Evolutionary conservation across 2,329 filamentous ascomycete genomes (phyloP).

Genomic region (Calonectria montana): DNA sequence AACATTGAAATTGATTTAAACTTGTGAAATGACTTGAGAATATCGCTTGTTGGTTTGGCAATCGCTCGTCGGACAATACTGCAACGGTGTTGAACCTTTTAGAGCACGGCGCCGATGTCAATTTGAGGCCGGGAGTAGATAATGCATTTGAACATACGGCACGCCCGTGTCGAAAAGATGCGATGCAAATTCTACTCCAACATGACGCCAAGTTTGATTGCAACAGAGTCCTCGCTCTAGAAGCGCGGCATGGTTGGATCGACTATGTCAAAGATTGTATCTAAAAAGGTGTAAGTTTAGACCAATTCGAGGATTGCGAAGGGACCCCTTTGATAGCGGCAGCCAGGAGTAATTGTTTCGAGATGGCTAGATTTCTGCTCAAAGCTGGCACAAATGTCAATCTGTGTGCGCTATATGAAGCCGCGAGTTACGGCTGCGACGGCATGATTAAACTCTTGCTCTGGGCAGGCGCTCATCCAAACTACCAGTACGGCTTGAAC

Average conservation of each 20-base stretch:
- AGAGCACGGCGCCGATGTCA: not conserved
- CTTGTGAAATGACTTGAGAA: not conserved
- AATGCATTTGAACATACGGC: not conserved
- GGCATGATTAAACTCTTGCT: not conserved
- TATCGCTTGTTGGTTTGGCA: not conserved
- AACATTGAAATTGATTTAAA: not conserved
- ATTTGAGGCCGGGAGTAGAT: not conserved
- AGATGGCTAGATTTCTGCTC: no score
- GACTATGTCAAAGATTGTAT: not conserved
- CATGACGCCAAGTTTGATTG: not conserved
- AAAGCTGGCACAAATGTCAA: no score
- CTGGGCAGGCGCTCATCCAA: no score
- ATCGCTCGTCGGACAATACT: not conserved
- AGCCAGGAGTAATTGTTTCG: no score
- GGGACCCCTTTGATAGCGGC: no score
- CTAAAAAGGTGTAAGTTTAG: not conserved
- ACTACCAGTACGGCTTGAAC: no score
- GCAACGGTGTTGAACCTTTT: not conserved
- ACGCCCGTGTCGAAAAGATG: not conserved
- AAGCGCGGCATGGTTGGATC: not conserved
- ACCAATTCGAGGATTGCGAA: not conserved
- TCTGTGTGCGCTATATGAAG: no score
- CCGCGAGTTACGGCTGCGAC: no score
- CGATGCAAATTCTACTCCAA: not conserved
- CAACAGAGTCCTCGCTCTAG: not conserved